phyloP scores from a whole-genome alignment of 2,329 filamentous ascomycete genomes.

The Colletotrichum coccodes region DNA sequence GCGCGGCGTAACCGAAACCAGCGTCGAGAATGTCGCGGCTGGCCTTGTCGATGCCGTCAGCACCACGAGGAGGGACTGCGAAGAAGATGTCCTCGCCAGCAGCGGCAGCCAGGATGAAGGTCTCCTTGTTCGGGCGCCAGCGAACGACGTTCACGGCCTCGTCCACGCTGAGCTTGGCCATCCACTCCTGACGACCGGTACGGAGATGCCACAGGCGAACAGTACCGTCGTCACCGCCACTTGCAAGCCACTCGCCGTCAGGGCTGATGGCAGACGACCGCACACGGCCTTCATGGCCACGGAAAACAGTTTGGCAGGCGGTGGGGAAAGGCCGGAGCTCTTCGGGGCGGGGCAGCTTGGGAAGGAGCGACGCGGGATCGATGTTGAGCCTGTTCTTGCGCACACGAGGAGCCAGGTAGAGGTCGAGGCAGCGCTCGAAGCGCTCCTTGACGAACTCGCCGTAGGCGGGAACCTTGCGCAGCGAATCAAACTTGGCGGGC shows the following conservation, averaged over 20 bases:
- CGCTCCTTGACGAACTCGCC: constrained; percentile 91
- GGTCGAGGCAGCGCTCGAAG: constrained; percentile 93
- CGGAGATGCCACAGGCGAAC: constrained; percentile 90
- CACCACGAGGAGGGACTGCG: constrained; percentile 79
- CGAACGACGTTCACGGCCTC: constrained; percentile 85
- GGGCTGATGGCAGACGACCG: constrained; percentile 88
- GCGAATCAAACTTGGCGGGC: constrained; percentile 81
- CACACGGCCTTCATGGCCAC: constrained; percentile 89
- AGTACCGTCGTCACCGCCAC: constrained; percentile 93
- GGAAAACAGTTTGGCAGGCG: constrained; percentile 85
- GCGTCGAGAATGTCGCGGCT: constrained; percentile 83
- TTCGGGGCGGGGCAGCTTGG: constrained; percentile 91
- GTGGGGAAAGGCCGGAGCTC: constrained; percentile 96
- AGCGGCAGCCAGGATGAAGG: constrained; percentile 83
- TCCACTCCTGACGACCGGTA: constrained; percentile 90
- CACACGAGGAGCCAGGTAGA: constrained; percentile 93
- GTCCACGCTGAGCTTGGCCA: constrained; percentile 79
- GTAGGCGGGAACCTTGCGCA: constrained; percentile 93
- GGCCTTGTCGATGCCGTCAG: constrained; percentile 76
- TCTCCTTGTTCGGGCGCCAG: constrained; percentile 88
- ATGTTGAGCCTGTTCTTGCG: constrained; percentile 96
- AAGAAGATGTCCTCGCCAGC: constrained; percentile 88
- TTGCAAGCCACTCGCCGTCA: constrained; percentile 85
- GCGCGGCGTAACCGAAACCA: constrained; percentile 93
- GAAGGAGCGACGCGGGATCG: constrained; percentile 90